Evolutionary conservation across 2,329 filamentous ascomycete genomes (phyloP).

Genomic region (Ophiostoma ulmi): DNA sequence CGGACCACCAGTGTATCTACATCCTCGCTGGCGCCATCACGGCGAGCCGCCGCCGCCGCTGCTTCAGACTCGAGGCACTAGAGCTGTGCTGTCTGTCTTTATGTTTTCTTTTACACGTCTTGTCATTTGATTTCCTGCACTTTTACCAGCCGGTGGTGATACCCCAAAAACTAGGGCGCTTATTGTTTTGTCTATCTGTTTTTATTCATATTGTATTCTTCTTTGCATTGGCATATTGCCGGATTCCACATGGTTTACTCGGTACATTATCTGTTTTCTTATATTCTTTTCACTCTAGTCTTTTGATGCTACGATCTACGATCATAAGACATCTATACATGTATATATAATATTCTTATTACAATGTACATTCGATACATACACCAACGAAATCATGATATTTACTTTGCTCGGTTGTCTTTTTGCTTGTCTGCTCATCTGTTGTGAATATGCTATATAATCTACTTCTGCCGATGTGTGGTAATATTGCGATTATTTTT

Average conservation of each 20-base stretch:
- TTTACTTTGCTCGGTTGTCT: not conserved
- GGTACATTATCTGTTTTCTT: not conserved
- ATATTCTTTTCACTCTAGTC: not conserved
- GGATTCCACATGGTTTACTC: not conserved
- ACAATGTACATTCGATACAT: not conserved
- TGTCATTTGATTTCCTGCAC: constrained; percentile 7
- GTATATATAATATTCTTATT: not conserved
- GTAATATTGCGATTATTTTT: not conserved
- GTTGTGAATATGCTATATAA: not conserved
- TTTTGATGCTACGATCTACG: not conserved
- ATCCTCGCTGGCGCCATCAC: constrained; percentile 12
- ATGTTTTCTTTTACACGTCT: not conserved
- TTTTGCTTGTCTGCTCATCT: too few relatives aligned
- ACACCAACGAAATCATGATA: not conserved
- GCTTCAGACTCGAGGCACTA: not conserved
- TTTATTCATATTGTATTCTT: not conserved
- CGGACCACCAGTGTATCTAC: constrained; percentile 22
- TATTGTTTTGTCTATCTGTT: not conserved
- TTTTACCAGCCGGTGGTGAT: constrained; percentile 22
- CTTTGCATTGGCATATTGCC: not conserved
- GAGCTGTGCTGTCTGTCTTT: not conserved
- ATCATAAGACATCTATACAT: not conserved
- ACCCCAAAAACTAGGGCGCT: constrained; percentile 19
- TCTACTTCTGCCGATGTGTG: not conserved
- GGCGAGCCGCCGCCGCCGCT: not conserved